Evolutionary conservation across 495 filamentous ascomycete genomes (phyloP), one percentile per base, ranked within the genome.

Genomic region (Aspergillus asperescens): DNA sequence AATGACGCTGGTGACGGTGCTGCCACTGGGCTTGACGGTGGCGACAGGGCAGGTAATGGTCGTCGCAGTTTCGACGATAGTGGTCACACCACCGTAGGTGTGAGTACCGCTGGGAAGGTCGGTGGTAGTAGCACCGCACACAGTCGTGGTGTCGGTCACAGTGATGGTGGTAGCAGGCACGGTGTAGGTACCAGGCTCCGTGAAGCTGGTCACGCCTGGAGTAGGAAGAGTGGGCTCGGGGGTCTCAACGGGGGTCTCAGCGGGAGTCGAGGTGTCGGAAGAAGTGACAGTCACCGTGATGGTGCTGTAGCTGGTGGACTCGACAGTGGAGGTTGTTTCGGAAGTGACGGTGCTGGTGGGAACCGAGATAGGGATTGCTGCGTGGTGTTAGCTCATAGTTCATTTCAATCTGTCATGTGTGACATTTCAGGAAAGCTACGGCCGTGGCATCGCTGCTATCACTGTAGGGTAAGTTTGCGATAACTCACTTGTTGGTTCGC

Each of bases 21-120:
- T 77, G 60, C 75, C 77, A 48, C 62, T 62, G 65, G 74, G 71
- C 63, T 80, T 84, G 62, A 83, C 81, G 47, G 83, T 85, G 56
- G 85, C 86, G 57, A 83, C 82, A 29, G 87, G 87, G 80, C 84
- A 89, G 58, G 79, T 78, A 37, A 90, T 74, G 18, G 84, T 87
- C 28, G 87, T 92, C 24, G 75, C 70, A 27, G 81, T 85, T 55
- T 74, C 70, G 45, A 90, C 86, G 28, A 88, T 69, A 31, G 87
- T 90, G 49, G 85, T 89, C 29, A 89, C 84, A 77, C 85, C 87
- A 59, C 87, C 88, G 54, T 84, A 70, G 57, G 84, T 89, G 80
- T 85, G 75, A 35, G 77, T 82, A 58, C 86, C 88, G 57, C 77
- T 75, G 60, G 83, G 68, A 16, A 88, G 72, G 25, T 70, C 67